Percentiles rank a stretch among this genome's conserved stretches.
phyloP scores from a whole-genome alignment of 768 basidiomycete species.

The Xerocomus spinulosus region DNA sequence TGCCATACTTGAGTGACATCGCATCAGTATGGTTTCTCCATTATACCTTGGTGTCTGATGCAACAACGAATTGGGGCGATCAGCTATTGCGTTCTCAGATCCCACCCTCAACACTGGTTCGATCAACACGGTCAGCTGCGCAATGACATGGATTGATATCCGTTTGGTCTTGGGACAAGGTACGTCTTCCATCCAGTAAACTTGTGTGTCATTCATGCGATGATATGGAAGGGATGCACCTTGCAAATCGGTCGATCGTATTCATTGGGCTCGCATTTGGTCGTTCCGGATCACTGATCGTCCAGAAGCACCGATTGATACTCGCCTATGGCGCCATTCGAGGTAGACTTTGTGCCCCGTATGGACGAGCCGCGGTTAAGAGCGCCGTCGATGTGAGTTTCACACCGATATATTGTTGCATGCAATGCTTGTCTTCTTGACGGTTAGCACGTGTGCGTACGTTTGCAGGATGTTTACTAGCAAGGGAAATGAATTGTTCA shows the following conservation, averaged over 20 bases:
- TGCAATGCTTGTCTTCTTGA: too few species aligned
- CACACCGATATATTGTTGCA: too few species aligned
- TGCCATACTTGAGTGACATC: too few species aligned
- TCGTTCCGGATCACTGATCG: conserved; percentile 51
- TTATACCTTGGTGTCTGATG: background rate
- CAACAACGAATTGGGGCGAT: conserved; percentile 38
- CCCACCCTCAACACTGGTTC: conserved; percentile 59
- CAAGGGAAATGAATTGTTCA: too few species aligned
- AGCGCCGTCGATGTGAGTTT: conserved; percentile 12
- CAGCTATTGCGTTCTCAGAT: conserved; percentile 46
- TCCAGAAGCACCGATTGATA: conserved; percentile 49
- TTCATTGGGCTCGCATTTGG: conserved; percentile 63
- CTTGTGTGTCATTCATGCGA: too few species aligned
- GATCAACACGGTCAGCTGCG: conserved; percentile 37
- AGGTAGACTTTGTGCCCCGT: conserved; percentile 50
- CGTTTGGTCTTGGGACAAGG: conserved; percentile 52
- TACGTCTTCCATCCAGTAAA: conserved; percentile 1
- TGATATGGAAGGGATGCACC: conserved; percentile 43
- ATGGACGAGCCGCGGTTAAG: conserved; percentile 12
- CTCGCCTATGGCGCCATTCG: conserved; percentile 55
- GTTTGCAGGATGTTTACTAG: too few species aligned
- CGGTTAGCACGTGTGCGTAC: too few species aligned
- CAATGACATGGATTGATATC: conserved; percentile 43
- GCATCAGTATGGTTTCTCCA: too few species aligned
- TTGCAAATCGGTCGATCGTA: conserved; percentile 47